Percentiles rank a stretch among this genome's conserved stretches.
These are phyloP conservation scores for Trichoderma gamsii DNA, from an alignment of 495 filamentous ascomycete genomes.

Conservation along the genomic window DNA sequence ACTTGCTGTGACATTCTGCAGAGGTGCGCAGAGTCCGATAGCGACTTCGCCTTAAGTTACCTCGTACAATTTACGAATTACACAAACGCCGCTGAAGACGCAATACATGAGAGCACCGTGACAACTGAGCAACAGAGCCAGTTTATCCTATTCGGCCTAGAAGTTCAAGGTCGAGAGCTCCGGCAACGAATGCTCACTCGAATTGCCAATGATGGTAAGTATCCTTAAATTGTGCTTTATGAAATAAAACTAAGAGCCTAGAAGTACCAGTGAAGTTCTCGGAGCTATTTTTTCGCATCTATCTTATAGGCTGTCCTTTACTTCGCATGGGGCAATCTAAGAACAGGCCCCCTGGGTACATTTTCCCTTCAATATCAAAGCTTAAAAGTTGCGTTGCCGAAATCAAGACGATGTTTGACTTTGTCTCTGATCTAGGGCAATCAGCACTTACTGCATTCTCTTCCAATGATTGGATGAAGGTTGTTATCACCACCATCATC, in stretches of 20 bases:
- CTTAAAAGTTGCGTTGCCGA: background rate
- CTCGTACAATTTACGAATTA: conserved; percentile 36
- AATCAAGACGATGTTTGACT: conserved; percentile 17
- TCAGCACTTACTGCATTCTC: conserved; percentile 27
- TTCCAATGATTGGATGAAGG: conserved; percentile 29
- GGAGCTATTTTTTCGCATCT: too few species aligned
- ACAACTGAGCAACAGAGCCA: conserved; percentile 34
- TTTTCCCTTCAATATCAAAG: background rate
- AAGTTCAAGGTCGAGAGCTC: conserved; percentile 35
- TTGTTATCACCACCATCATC: conserved; percentile 35
- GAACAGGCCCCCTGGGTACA: too few species aligned
- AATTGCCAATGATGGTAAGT: conserved; percentile 22
- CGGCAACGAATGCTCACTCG: conserved; percentile 28
- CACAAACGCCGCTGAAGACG: conserved; percentile 31
- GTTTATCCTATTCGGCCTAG: conserved; percentile 38
- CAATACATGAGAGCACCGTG: conserved; percentile 22
- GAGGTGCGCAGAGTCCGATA: conserved; percentile 19
- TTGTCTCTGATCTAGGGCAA: background rate
- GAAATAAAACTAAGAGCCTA: conserved; percentile 1
- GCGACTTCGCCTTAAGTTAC: conserved; percentile 37
- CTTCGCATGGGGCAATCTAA: too few species aligned
- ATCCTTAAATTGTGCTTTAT: background rate
- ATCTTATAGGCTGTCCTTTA: too few species aligned
- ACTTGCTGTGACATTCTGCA: conserved; percentile 33
- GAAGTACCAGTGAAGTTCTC: too few species aligned